Base-by-base conservation (phyloP, 2,329 filamentous ascomycete genomes). In the Ceratocystis smalleyi region DNA sequence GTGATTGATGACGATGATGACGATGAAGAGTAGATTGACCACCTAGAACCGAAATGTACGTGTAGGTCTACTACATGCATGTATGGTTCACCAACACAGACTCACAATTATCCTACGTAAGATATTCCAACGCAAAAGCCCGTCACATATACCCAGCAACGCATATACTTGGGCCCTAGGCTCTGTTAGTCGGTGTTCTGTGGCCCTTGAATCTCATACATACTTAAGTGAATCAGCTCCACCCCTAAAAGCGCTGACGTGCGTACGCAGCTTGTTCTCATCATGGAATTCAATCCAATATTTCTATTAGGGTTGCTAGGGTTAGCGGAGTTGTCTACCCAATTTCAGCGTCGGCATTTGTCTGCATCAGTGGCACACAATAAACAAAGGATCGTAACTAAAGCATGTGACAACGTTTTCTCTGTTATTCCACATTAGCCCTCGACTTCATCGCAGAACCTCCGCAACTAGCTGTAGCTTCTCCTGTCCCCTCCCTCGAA, bases 1-100 rank as follows among this genome's bases (percentile, higher is more conserved):
- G 74, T 85, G 68, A 77, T 85, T 66, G 81, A 83, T 64, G 82
- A 84, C 64, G 82, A 84, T 65, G 82, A 84, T 64, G 82, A 84
- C 49, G 81, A 83, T 51, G 77, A 78, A 67, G 70, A 67, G 66
- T 54, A 17, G 49, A 24, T 32, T 59, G 22, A 35, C 10, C 17
- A 22, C 27, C 32, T 54, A 17, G 19, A 24, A 35, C 12, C 5
- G 3, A 19, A 7, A 57, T 30, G n/a, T 35, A 19, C 24, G 12
- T 8, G 15, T 32, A n/a, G 10, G 27, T 32, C 15, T 32, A 19
- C 27, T 32, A 57, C 54, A 57, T 57, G 35, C 47, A 51, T 51
- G 27, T 27, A 51, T 24, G 47, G 15, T 24, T 51, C 24, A 24
- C 47, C 15, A 24, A 24, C 19, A 5, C 19, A 27, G 10, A 40